Percentiles rank a stretch among this genome's conserved stretches.
Evolutionary conservation across 1,284 basidiomycete species (phyloP).

Genomic region (Rugosomyces carneus): DNA sequence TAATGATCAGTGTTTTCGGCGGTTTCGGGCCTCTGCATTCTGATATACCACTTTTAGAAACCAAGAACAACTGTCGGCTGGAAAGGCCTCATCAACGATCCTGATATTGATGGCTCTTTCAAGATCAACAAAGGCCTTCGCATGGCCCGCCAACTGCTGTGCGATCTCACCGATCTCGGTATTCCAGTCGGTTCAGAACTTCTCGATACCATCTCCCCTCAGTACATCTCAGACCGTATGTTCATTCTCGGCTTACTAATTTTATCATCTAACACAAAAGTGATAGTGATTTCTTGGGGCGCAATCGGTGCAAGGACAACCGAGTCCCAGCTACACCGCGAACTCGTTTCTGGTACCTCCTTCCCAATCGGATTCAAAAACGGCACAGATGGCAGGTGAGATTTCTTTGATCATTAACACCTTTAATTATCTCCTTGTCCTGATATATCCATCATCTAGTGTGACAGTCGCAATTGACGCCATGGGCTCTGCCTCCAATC

Average conservation of each 20-base stretch:
- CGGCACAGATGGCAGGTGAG: conserved; percentile 90
- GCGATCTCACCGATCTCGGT: conserved; percentile 84
- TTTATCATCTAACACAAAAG: conserved; percentile 3
- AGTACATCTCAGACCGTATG: conserved; percentile 69
- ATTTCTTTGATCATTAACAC: neutral
- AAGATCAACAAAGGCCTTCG: conserved; percentile 96
- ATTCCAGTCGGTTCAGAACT: conserved; percentile 94
- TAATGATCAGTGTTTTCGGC: conserved; percentile 18
- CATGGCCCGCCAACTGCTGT: conserved; percentile 82
- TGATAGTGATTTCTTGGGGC: conserved; percentile 84
- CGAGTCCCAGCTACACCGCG: conserved; percentile 89
- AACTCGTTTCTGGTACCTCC: conserved; percentile 85
- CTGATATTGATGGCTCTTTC: conserved; percentile 90
- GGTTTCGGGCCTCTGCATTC: neutral
- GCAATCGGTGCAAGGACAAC: conserved; percentile 97
- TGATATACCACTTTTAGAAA: conserved; percentile 42
- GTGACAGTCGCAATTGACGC: conserved; percentile 87
- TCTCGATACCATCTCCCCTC: conserved; percentile 89
- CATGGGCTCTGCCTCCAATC: conserved; percentile 88
- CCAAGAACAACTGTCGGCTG: conserved; percentile 84
- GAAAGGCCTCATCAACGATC: conserved; percentile 90
- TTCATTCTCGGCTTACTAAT: neutral
- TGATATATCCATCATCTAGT: conserved; percentile 23
- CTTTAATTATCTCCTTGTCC: neutral
- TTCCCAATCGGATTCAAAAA: conserved; percentile 99